phyloP scores from a whole-genome alignment of 1,284 basidiomycete species.

The Meripilus lineatus region DNA sequence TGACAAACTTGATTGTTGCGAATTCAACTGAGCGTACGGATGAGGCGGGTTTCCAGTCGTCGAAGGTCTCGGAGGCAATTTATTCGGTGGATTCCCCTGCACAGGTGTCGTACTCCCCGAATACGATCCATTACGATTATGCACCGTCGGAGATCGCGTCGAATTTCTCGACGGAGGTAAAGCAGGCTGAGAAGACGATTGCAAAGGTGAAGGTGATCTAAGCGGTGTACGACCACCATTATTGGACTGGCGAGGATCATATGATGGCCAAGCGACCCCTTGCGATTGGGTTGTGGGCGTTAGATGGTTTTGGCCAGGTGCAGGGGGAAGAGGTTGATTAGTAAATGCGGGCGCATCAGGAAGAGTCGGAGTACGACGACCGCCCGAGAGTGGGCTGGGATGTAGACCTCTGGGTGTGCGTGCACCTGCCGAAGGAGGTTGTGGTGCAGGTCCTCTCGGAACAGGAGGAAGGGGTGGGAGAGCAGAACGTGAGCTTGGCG shows the following conservation, averaged over 20 bases:
- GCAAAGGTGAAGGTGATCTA: constrained; percentile 57
- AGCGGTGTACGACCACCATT: constrained; percentile 31
- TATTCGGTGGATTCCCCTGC: constrained; percentile 13
- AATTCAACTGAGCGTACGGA: constrained; percentile 23
- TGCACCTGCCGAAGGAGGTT: constrained; percentile 41
- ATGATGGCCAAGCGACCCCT: constrained; percentile 41
- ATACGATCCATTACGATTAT: constrained; percentile 48
- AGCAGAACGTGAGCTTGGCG: constrained; percentile 38
- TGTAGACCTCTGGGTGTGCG: constrained; percentile 22
- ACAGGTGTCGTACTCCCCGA: constrained; percentile 17
- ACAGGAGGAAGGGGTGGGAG: constrained; percentile 65
- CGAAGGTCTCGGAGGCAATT: constrained; percentile 36
- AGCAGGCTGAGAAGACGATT: constrained; percentile 33
- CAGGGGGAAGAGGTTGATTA: constrained; percentile 48
- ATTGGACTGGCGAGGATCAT: constrained; percentile 56
- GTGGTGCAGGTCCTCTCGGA: constrained; percentile 58
- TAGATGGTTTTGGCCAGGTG: constrained; percentile 45
- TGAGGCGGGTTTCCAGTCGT: constrained; percentile 22
- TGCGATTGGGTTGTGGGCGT: constrained; percentile 36
- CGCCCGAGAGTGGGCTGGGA: constrained; percentile 28
- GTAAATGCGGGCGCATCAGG: constrained; percentile 43
- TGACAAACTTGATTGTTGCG: constrained; percentile 43
- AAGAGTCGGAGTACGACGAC: constrained; percentile 56
- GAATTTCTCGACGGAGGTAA: constrained; percentile 27
- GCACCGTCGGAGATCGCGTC: constrained; percentile 26